Base-by-base conservation (phyloP, 2,329 filamentous ascomycete genomes). In the Hypoxylon sp. region DNA sequence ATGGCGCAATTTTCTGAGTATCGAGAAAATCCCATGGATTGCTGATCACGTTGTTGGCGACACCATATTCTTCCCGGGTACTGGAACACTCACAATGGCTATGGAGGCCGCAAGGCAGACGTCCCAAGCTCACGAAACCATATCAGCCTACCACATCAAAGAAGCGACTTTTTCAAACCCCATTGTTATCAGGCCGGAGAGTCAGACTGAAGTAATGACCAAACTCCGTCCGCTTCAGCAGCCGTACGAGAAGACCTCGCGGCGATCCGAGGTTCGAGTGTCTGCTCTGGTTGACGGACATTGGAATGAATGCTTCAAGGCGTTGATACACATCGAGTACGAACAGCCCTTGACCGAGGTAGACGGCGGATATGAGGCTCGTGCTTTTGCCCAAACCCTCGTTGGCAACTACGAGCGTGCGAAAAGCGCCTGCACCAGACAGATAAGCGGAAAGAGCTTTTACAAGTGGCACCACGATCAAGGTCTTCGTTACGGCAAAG, bases 1-100 rank as follows among this genome's bases (percentile, higher is more conserved):
- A 7, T 83, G 81, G 81, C 72, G 79, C 10, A 78, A 78, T 45
- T 67, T 79, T 11, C 69, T 81, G 6, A 70, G 72, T 0, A 45
- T 77, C 0, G 67, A 75, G 4, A 72, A 76, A 4, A 67, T 71
- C 1, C 76, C 77, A 0, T 83, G 81, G 81, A 57, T 82, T 2
- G 65, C 67, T 0, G 76, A 82, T 54, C 79, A 83, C 47, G 66
- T 75, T 42, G 41, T 71, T 26, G 55, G 61, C 41, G 53, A 54
- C 9, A 58, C 56, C 0, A 62, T 72, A 4, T 41, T 77, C 7
- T 74, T 69, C n/a, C 74, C 74, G 2, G 73, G 66, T 0, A 69
- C 73, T 0, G 74, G 70, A 1, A 72, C 72, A 63, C 33, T 75
- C 1, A 55, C 69, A 18, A 75, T 77, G 73, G 73, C 72, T 3